Conservation (phyloP, 352 stramenopile genomes). For the Pythium dissimile region DNA sequence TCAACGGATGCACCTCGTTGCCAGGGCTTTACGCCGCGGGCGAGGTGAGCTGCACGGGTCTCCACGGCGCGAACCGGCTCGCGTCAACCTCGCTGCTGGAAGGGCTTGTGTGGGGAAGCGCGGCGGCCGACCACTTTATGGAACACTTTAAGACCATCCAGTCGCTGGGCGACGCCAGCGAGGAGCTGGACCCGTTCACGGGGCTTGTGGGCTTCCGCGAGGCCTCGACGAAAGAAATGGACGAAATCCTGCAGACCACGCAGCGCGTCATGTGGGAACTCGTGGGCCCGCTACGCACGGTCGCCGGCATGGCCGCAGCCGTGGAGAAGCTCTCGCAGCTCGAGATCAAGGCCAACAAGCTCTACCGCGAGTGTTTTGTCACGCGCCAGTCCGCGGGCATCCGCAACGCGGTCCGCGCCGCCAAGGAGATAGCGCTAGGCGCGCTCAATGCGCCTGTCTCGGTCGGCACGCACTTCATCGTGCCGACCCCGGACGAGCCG, state of each 20-base stretch:
- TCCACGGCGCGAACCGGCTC: slow-evolving; percentile 93
- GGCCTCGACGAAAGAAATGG: slow-evolving; percentile 44
- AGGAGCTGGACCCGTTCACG: slow-evolving; percentile 36
- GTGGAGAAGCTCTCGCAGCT: slow-evolving; percentile 82
- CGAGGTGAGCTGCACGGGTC: slow-evolving; percentile 92
- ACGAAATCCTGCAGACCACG: slow-evolving; percentile 56
- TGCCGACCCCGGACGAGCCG: slow-evolving; percentile 30
- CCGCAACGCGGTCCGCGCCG: slow-evolving; percentile 87
- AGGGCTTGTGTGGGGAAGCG: slow-evolving; percentile 92
- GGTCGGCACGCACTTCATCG: slow-evolving; percentile 90
- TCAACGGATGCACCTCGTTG: slow-evolving; percentile 80
- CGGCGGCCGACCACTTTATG: slow-evolving; percentile 79
- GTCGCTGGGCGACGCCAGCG: slow-evolving; percentile 1
- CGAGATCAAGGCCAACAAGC: slow-evolving; percentile 64
- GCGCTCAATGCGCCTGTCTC: slow-evolving; percentile 77
- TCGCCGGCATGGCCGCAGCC: slow-evolving; percentile 65
- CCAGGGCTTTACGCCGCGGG: slow-evolving; percentile 88
- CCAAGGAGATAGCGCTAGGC: slow-evolving; percentile 82
- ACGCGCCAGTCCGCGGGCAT: slow-evolving; percentile 76
- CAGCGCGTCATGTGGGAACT: slow-evolving; percentile 93
- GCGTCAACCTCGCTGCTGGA: slow-evolving; percentile 93
- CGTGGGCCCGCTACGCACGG: slow-evolving; percentile 88
- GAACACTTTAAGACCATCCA: slow-evolving; percentile 21
- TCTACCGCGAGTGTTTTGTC: slow-evolving; percentile 70
- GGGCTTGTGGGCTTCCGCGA: slow-evolving; percentile 38